Evolutionary conservation across 225 moss, liverwort and hornwort genomes (phyloP), one percentile per base, ranked within the genome.

Genomic region (Sphagnum contortum): DNA sequence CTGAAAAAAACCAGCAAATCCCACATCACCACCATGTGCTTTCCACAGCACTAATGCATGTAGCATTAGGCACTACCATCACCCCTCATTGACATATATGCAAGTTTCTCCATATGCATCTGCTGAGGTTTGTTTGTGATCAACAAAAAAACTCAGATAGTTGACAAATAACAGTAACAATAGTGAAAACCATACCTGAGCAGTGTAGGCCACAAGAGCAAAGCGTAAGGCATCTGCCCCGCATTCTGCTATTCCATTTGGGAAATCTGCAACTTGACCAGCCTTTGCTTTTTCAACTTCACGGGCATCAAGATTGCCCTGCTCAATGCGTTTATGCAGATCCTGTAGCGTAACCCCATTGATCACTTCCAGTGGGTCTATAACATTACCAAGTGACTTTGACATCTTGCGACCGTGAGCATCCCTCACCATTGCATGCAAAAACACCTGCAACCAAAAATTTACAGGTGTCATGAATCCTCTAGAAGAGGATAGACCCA

Each of bases 381-480:
- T 90, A 64, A 96, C 92, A 66, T 96, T 96, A 6, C 92, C 92
- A 5, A 90, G 70, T 9, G 90, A 90, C 71, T 96, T 92, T 1
- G 95, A 96, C 95, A 90, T 96, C 74, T 96, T 96, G 62, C 92
- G 83, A 47, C 92, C 95, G 72, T 96, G 95, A 9, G 92, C 92
- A 80, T 96, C 95, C 66, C 95, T 83, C 49, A 96, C 85, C 89
- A 96, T 88, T 45, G 88, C 92, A 74, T 95, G 95, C 69, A 96
- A 77, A 9, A 88, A 79, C 5, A 96, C 85, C 94, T 94, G 85
- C 44, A 49, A 44, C 52, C 52, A 52, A 6, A 52, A 52, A 52
- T 6, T 29, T 29, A 29, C 29, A 29, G 29, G 1, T 29, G 29
- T 29, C 29, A 29, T 29, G 29, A 29, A 29, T 29, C 29, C 29